Base-by-base conservation (phyloP, 495 filamentous ascomycete species). In the Aspergillus homomorphus region DNA sequence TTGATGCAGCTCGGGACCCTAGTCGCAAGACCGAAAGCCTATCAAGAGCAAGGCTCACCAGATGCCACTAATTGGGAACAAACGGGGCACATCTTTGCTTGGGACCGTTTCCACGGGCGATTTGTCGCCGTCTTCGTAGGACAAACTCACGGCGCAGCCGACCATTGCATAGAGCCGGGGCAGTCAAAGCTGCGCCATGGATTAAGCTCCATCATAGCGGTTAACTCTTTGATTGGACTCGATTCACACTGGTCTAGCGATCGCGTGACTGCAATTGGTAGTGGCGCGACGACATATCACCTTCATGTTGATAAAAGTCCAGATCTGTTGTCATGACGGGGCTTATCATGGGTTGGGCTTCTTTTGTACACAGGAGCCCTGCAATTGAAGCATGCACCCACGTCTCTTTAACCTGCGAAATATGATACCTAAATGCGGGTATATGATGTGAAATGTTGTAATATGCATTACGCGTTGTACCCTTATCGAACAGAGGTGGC, bases 1-100 rank as follows among this genome's bases (percentile, higher is more conserved):
- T 26, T 76, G 21, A 67, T 78, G 56, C 73, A 73, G 57, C 69
- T 77, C 18, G 76, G 74, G 8, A 67, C 61, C 33, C 49, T 78
- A 43, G 59, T 69, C 20, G 59, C 59, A 59, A 68, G 63, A 18
- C 52, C 20, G 33, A 46, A 20, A 30, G 8, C 14, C 10, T 4
- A 23, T 1, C 19, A 20, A 8, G 33, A 57, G 16, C 24, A 18
- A 24, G 7, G 2, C 19, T 19, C n/a, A 15, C 24, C 42, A 24
- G 16, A 19, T 4, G 9, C 51, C 10, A 19, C n/a, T 43, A 15
- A 54, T 19, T 76, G 74, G 69, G 51, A 67, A 23, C 45, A 63
- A 48, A 71, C 74, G 0, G 75, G 72, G 0, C 67, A 78, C 51
- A 65, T 77, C 15, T 66, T 77, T 51, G 65, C 68, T 14, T 77